Evolutionary conservation across 495 filamentous ascomycete genomes (phyloP).

Genomic region (Lasiosphaeria miniovina): DNA sequence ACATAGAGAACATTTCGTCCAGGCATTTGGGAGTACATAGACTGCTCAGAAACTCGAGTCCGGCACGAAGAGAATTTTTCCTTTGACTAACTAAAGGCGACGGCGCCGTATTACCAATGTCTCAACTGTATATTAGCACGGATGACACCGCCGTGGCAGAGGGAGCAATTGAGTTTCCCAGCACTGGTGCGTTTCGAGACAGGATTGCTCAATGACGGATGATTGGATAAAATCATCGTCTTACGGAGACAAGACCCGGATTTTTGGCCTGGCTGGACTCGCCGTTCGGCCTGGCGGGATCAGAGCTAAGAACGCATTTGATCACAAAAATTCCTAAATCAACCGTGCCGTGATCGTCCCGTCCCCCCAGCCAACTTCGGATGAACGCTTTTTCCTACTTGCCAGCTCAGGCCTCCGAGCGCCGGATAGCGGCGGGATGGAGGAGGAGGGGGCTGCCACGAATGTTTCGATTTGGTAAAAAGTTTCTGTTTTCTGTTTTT

Average conservation of each 20-base stretch:
- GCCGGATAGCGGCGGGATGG: neutral
- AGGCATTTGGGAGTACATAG: too few species aligned
- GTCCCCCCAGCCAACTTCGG: neutral
- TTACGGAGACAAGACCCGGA: constrained; percentile 2
- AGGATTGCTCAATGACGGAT: neutral
- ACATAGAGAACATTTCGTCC: too few species aligned
- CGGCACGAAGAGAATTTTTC: too few species aligned
- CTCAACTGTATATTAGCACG: too few species aligned
- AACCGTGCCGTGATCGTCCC: constrained; percentile 3
- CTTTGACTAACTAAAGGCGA: too few species aligned
- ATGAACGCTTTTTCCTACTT: constrained; percentile 9
- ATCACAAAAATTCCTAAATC: neutral
- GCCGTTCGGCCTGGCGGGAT: neutral
- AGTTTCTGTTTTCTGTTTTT: neutral
- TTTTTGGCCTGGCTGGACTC: neutral
- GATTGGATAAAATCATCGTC: neutral
- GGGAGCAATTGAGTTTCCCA: too few species aligned
- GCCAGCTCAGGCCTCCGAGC: neutral
- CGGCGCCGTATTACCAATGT: too few species aligned
- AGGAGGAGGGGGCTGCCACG: neutral
- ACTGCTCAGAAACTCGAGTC: too few species aligned
- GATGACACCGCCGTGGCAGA: too few species aligned
- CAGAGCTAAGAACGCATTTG: neutral
- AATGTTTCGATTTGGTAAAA: constrained; percentile 10
- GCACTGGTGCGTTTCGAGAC: too few species aligned